Conservation (phyloP, 352 stramenopile genomes). For the Phytopythium delawarense region DNA sequence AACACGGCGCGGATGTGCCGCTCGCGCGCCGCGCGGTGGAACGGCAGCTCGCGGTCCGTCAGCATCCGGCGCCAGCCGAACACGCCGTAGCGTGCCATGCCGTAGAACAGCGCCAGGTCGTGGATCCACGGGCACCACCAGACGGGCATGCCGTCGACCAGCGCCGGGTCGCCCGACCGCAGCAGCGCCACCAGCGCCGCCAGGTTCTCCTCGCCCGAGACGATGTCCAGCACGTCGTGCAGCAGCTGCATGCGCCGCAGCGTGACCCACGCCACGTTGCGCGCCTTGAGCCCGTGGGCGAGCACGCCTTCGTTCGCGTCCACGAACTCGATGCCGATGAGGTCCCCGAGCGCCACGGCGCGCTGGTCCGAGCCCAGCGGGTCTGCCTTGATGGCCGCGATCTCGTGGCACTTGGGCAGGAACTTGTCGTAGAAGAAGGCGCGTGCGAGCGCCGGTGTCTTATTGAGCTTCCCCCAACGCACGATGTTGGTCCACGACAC, state of each 20-base stretch:
- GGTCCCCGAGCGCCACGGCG: conserved; percentile 59
- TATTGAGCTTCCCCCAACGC: conserved; percentile 80
- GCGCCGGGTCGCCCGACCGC: conserved; percentile 46
- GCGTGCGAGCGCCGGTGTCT: conserved; percentile 54
- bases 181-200: conserved; percentile 42
- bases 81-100: conserved; percentile 76
- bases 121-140: conserved; percentile 90
- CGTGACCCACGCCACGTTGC: conserved; percentile 79
- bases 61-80: conserved; percentile 68
- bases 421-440: conserved; percentile 76
- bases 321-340: conserved; percentile 85
- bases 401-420: conserved; percentile 66
- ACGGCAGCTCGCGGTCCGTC: conserved; percentile 66
- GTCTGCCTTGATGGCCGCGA: conserved; percentile 77
- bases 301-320: conserved; percentile 80
- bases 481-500: conserved; percentile 84
- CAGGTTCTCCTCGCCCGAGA: conserved; percentile 31
- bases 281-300: conserved; percentile 80
- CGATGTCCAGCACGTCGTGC: conserved; percentile 59
- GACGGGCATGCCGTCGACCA: conserved; percentile 77
- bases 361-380: conserved; percentile 74
- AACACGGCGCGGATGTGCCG: conserved; percentile 72
- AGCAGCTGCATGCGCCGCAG: conserved; percentile 74
- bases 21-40: conserved; percentile 63
- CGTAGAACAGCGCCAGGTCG: conserved; percentile 71